Evolutionary conservation across 495 filamentous ascomycete genomes (phyloP).

Genomic region (Penicillium salamii): DNA sequence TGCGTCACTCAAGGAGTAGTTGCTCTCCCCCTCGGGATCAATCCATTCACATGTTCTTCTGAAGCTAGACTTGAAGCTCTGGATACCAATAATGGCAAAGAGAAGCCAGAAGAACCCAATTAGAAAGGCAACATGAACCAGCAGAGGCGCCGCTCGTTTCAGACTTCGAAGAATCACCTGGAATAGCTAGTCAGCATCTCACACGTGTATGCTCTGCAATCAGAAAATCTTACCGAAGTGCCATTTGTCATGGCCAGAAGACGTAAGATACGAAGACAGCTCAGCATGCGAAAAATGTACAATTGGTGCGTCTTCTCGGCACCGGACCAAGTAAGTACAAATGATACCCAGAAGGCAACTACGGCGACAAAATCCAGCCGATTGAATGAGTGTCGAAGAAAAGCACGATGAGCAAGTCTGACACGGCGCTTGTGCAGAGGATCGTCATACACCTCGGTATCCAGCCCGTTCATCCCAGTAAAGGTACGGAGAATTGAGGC

Average conservation of each 20-base stretch:
- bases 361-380: conserved; percentile 93
- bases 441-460: conserved; percentile 53
- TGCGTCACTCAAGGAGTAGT: conserved; percentile 45
- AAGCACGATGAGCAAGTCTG: conserved; percentile 85
- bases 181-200: conserved; percentile 19
- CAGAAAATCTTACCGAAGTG: conserved; percentile 60
- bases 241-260: conserved; percentile 87
- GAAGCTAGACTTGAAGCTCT: conserved; percentile 96
- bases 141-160: conserved; percentile 88
- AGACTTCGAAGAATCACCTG: conserved; percentile 90
- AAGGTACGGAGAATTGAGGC: conserved; percentile 80
- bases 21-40: conserved; percentile 44
- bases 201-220: neutral
- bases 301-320: conserved; percentile 66
- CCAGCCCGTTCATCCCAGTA: conserved; percentile 64
- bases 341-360: conserved; percentile 92
- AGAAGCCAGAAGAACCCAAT: conserved; percentile 99
- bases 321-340: conserved; percentile 64
- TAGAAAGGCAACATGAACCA: conserved; percentile 93
- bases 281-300: conserved; percentile 94
- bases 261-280: conserved; percentile 85
- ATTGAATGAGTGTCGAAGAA: conserved; percentile 93
- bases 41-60: conserved; percentile 85
- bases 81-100: conserved; percentile 94
- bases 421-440: conserved; percentile 77